A percentile compares a stretch with the other conserved stretches of the same genome.
Conservation (phyloP, 148 eudicot genomes). For the Polygonum maritimum region DNA sequence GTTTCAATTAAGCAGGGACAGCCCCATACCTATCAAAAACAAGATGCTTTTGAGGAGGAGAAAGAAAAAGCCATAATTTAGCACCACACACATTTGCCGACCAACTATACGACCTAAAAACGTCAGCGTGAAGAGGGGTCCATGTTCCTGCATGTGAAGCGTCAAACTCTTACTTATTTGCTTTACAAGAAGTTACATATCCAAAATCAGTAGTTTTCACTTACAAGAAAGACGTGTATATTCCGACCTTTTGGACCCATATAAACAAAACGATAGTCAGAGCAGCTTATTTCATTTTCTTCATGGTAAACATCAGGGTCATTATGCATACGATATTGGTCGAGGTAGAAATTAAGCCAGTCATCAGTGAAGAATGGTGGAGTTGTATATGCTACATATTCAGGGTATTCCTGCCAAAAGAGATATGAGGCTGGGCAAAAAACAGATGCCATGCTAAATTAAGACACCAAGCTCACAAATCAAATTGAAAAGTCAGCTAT, state of each 20-base stretch:
- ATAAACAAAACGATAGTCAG: conserved; percentile 98
- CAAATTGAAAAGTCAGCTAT: background rate
- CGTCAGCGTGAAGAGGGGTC: conserved; percentile 99
- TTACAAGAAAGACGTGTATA: conserved; percentile 20
- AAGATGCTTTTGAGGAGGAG: conserved; percentile 72
- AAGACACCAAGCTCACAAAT: background rate
- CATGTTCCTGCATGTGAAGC: conserved; percentile 69
- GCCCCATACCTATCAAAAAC: conserved; percentile 71
- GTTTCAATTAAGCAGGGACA: background rate
- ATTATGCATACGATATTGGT: conserved; percentile 56
- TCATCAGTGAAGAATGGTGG: conserved; percentile 75
- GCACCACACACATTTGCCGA: conserved; percentile 95
- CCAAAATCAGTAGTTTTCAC: conserved; percentile 9
- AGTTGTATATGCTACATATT: conserved; percentile 61
- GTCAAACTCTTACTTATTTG: conserved; percentile 1
- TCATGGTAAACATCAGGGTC: conserved; percentile 41
- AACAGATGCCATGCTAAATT: background rate
- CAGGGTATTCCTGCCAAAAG: conserved; percentile 85
- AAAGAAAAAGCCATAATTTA: conserved; percentile 80
- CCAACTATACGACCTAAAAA: conserved; percentile 98
- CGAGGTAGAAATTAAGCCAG: conserved; percentile 92
- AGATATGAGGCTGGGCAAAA: background rate
- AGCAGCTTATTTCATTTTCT: conserved; percentile 60
- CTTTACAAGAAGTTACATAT: background rate
- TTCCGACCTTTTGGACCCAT: conserved; percentile 98